Percentiles rank a stretch among this genome's conserved stretches.
phyloP scores from a whole-genome alignment of 768 basidiomycete genomes.

The Leccinum longicurvipes region DNA sequence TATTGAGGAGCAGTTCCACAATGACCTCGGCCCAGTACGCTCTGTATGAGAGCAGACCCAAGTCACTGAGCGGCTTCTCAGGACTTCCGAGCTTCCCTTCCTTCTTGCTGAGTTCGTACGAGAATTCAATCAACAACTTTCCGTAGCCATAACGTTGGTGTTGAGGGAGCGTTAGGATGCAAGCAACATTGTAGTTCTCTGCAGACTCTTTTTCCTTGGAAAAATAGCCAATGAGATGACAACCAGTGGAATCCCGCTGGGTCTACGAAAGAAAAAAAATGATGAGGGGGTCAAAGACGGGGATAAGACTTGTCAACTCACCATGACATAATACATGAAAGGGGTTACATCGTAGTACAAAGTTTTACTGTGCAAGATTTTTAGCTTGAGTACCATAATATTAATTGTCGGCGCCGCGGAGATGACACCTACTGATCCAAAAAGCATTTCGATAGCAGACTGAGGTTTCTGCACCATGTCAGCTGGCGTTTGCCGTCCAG shows the following conservation, averaged over 20 bases:
- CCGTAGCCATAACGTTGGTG: slow-evolving; percentile 97
- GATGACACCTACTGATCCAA: slow-evolving; percentile 81
- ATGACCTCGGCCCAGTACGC: slow-evolving; percentile 98
- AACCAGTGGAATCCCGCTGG: slow-evolving; percentile 83
- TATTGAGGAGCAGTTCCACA: slow-evolving; percentile 78
- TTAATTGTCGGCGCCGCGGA: slow-evolving; percentile 10
- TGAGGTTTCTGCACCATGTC: slow-evolving; percentile 95
- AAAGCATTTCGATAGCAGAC: slow-evolving; percentile 95
- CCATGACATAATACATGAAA: slow-evolving; percentile 99
- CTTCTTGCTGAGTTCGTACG: slow-evolving; percentile 95
- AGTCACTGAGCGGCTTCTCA: slow-evolving; percentile 94
- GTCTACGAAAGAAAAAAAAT: slow-evolving; percentile 41
- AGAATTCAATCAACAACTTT: slow-evolving; percentile 94
- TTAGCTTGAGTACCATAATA: slow-evolving; percentile 17
- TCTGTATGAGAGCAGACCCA: slow-evolving; percentile 89
- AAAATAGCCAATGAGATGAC: slow-evolving; percentile 96
- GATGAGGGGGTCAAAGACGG: neutral
- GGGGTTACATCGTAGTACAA: slow-evolving; percentile 99
- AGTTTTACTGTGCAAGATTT: slow-evolving; percentile 72
- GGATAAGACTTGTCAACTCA: slow-evolving; percentile 33
- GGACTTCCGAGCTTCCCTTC: slow-evolving; percentile 95
- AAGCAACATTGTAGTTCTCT: slow-evolving; percentile 98
- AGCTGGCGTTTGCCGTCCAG: slow-evolving; percentile 96
- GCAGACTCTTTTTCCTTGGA: slow-evolving; percentile 99
- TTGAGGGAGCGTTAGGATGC: slow-evolving; percentile 97